phyloP scores from a whole-genome alignment of 768 basidiomycete genomes.

The Boletus rubescentipes region DNA sequence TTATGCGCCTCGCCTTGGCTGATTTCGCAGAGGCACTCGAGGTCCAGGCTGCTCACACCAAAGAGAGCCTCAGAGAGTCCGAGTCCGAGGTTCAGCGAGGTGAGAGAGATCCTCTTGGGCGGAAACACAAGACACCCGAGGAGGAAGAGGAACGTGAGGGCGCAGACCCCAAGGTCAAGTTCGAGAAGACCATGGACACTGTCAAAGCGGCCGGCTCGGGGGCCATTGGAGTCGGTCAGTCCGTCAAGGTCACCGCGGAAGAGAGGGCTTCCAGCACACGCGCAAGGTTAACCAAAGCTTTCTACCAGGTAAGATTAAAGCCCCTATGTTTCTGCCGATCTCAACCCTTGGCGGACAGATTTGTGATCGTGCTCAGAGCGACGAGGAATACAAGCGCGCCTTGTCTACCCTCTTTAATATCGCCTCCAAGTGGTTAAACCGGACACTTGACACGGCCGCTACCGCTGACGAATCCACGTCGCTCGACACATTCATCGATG shows the following conservation, averaged over 20 bases:
- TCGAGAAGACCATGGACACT: slow-evolving; percentile 68
- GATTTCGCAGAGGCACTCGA: slow-evolving; percentile 65
- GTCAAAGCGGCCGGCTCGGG: slow-evolving; percentile 56
- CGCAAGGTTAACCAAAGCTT: slow-evolving; percentile 48
- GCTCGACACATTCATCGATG: slow-evolving; percentile 56
- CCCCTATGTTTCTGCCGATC: too few relatives aligned
- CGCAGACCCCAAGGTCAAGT: slow-evolving; percentile 50
- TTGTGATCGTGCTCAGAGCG: slow-evolving; percentile 61
- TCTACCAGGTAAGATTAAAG: slow-evolving; percentile 43
- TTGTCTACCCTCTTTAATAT: slow-evolving; percentile 58
- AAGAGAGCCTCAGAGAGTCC: slow-evolving; percentile 50
- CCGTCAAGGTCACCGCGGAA: slow-evolving; percentile 40
- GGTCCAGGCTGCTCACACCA: slow-evolving; percentile 47
- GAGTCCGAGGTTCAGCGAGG: slow-evolving; percentile 62
- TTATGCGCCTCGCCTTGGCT: slow-evolving; percentile 61
- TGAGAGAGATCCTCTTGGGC: slow-evolving; percentile 55
- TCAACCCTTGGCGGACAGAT: slow-evolving; percentile 43
- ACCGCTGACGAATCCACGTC: slow-evolving; percentile 43
- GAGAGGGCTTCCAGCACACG: slow-evolving; percentile 45
- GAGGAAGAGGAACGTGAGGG: slow-evolving; percentile 34
- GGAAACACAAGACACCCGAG: slow-evolving; percentile 49
- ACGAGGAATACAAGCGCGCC: slow-evolving; percentile 56
- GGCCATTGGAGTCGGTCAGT: slow-evolving; percentile 55
- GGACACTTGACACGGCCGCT: slow-evolving; percentile 48
- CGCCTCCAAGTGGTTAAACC: slow-evolving; percentile 55